Evolutionary conservation across 192 early-diverging fungal species (phyloP), one percentile per base, ranked within the genome.

Genomic region (Phlyctochytrium arcticum): DNA sequence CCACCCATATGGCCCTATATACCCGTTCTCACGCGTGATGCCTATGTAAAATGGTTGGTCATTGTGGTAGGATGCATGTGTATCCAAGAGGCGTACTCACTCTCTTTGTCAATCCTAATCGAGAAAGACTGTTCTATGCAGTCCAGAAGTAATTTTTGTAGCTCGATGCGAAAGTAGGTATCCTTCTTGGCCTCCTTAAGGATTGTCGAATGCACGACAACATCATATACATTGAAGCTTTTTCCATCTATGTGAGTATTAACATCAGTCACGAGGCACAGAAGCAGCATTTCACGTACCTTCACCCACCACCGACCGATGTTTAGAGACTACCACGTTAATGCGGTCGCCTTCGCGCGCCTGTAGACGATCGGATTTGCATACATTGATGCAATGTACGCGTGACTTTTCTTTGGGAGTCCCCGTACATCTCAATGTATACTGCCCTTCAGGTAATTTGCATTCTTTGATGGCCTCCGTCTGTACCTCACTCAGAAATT

Each of bases 1-100:
- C 59, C 59, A 61, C 7, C 59, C 59, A 5, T 61, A 61, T 17
- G 24, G 44, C 5, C 31, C 59, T 48, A 48, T 61, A 46, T 61
- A 61, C 3, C 24, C 27, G 27, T 61, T 31, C 4, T 26, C 6
- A 24, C 2, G 12, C 21, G 15, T 12, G 39, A 44, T 44, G n/a
- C n/a, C n/a, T n/a, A n/a, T n/a, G n/a, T n/a, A n/a, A n/a, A 44
- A 2, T 19, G 12, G 39, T 19, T n/a, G 21, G 39, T 44, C 1
- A 44, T 44, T 44, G 8, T 44, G 0, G 15, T 44, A n/a, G 39
- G 21, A 19, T 44, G 21, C 39, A 44, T n/a, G 21, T 44, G 39
- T 19, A 12, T 44, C 15, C 12, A 44, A n/a, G 39, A 2, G 39
- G 21, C 21, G 23, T 33, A 17, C 17, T n/a, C 15, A 61, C 59